phyloP scores from a whole-genome alignment of 805 yeast genomes.

The Sugiyamaella floridensis region DNA sequence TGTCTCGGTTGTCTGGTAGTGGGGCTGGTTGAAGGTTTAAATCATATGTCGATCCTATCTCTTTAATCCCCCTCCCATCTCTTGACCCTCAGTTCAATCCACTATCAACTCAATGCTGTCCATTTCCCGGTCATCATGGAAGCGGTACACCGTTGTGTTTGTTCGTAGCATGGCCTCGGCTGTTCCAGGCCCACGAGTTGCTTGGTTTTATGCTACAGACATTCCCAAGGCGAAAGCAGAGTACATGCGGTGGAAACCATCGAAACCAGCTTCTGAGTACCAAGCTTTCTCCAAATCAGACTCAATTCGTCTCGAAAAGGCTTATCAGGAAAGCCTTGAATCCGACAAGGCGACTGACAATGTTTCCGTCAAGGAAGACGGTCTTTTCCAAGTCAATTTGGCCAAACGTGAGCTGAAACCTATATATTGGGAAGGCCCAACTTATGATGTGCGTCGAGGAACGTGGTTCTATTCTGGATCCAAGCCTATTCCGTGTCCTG shows the following conservation, averaged over 20 bases:
- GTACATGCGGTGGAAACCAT: slow-evolving; percentile 47
- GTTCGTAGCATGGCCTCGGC: neutral
- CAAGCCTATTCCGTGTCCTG: slow-evolving; percentile 42
- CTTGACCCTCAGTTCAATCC: neutral
- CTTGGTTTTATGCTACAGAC: slow-evolving; percentile 84
- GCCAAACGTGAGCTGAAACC: slow-evolving; percentile 50
- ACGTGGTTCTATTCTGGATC: slow-evolving; percentile 62
- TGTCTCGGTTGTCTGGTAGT: too few relatives aligned
- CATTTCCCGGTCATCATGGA: neutral
- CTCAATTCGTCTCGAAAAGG: slow-evolving; percentile 51
- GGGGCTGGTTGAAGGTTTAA: too few relatives aligned
- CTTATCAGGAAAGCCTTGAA: slow-evolving; percentile 30
- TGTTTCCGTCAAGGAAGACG: slow-evolving; percentile 74
- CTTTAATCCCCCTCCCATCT: too few relatives aligned
- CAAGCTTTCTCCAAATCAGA: slow-evolving; percentile 62
- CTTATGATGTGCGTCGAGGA: slow-evolving; percentile 76
- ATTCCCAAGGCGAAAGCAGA: slow-evolving; percentile 63
- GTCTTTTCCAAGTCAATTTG: slow-evolving; percentile 66
- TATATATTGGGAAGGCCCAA: slow-evolving; percentile 83
- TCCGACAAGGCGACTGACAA: neutral
- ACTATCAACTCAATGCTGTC: neutral
- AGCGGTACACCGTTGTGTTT: neutral
- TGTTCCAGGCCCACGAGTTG: neutral
- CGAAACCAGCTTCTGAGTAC: slow-evolving; percentile 47
- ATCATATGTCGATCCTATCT: too few relatives aligned